These are phyloP conservation scores for Petunia secreta DNA, from an alignment of 257 asterid genomes.

Conservation along the genomic window DNA sequence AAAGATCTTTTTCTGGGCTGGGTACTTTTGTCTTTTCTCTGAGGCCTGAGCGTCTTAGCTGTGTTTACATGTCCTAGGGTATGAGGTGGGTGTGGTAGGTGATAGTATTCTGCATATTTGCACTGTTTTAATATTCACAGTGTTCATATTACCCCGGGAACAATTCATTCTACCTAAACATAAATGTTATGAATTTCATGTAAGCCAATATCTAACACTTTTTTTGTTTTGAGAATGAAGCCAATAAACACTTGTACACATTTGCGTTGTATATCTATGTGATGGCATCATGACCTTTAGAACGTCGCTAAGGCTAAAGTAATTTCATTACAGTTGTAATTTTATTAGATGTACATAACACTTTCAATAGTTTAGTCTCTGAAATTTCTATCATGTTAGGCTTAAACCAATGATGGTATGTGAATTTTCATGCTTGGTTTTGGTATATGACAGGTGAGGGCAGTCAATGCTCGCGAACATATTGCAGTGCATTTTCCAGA, in stretches of 20 bases:
- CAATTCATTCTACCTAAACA: no score
- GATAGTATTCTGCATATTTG: no score
- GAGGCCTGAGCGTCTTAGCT: neutral
- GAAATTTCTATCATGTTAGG: neutral
- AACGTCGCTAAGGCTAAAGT: neutral
- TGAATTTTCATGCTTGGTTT: neutral
- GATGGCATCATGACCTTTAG: conserved; percentile 16
- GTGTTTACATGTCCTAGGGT: neutral
- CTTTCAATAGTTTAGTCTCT: neutral
- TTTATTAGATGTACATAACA: neutral
- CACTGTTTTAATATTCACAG: no score
- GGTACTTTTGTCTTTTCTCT: neutral
- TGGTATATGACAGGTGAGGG: conserved; percentile 54
- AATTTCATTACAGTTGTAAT: neutral
- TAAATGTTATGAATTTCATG: no score
- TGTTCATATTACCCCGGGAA: no score
- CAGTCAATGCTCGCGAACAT: conserved; percentile 46
- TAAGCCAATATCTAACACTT: neutral
- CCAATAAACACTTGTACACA: neutral
- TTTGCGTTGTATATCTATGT: neutral
- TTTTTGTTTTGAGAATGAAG: no score
- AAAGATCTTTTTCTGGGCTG: neutral
- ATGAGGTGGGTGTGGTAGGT: neutral
- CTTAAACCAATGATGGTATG: neutral
- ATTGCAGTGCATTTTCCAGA: conserved; percentile 73